Base-by-base conservation (phyloP, 805 yeast species). In the Candida coquimbonensis region DNA sequence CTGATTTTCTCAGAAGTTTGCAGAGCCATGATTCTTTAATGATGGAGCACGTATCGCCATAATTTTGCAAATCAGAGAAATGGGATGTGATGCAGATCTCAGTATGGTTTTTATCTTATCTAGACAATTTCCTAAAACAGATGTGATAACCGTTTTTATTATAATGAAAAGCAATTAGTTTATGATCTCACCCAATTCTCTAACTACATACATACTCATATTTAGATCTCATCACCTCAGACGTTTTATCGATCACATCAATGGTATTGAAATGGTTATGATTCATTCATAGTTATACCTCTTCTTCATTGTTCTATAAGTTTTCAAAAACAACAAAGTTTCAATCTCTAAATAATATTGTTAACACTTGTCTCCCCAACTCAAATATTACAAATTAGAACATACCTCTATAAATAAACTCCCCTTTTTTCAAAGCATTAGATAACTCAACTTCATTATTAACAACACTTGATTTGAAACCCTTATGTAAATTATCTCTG, bases 241-340 rank as follows among this genome's bases (percentile, higher is more conserved):
- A 17, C 19, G 19, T 17, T 17, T 17, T 17, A 17, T 21, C 24
- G 4, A 5, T 21, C 24, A 6, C 7, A 6, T 6, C 24, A 21
- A 6, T 21, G 5, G 4, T 3, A 21, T 21, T 21, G 24, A 21
- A 21, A 21, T 21, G 24, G 5, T 21, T 6, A 21, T 1, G 24
- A 4, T 4, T 35, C 32, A 47, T 8, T 31, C 32, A 36, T 47
- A 46, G 3, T 26, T 31, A 43, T 54, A 54, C 9, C 54, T 36
- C 36, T 55, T 51, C 32, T 53, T 54, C 40, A 54, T 19, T n/a
- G 46, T 53, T 38, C 58, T 45, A 33, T 54, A 54, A n/a, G 49
- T 29, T 4, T 50, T 48, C n/a, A 54, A 42, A 38, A 54, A 54
- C 24, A 54, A 45, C 43, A 54, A 19, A 8, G 56, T 51, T 32